A percentile compares a stretch with the other conserved stretches of the same genome.
phyloP scores from a whole-genome alignment of 441 rosid genomes.

The Pelargonium exstipulatum region DNA sequence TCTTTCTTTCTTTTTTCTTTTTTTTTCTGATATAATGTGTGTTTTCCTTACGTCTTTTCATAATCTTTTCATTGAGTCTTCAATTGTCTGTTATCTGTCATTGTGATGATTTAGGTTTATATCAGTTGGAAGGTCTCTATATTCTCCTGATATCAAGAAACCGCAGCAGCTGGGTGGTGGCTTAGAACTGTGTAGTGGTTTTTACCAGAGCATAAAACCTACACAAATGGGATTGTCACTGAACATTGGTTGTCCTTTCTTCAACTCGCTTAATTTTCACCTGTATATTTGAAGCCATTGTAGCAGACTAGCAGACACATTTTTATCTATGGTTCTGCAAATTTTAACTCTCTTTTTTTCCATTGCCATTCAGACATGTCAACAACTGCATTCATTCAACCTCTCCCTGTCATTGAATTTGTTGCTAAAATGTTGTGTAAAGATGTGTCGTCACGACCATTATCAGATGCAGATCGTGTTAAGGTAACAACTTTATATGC shows the following conservation, averaged over 20 bases:
- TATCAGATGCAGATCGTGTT: slow-evolving; percentile 37
- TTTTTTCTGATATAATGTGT: background rate
- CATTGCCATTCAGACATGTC: slow-evolving; percentile 28
- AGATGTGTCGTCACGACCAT: slow-evolving; percentile 30
- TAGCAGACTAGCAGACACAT: background rate
- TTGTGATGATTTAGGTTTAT: slow-evolving; percentile 24
- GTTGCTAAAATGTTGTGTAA: slow-evolving; percentile 29
- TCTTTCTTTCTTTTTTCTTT: background rate
- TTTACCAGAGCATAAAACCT: slow-evolving; percentile 50
- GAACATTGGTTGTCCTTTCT: slow-evolving; percentile 34
- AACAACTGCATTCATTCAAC: slow-evolving; percentile 34
- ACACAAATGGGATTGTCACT: slow-evolving; percentile 53
- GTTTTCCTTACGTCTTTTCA: background rate
- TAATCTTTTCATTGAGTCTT: background rate
- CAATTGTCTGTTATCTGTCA: background rate
- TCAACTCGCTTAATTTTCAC: background rate
- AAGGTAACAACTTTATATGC: slow-evolving; percentile 23
- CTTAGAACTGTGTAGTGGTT: slow-evolving; percentile 46
- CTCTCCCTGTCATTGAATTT: slow-evolving; percentile 36
- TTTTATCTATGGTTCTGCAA: background rate
- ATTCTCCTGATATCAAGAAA: slow-evolving; percentile 33
- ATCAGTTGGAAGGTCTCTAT: slow-evolving; percentile 40
- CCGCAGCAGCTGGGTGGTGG: slow-evolving; percentile 38
- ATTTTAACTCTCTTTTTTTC: background rate
- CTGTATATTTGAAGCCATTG: background rate